Conservation (phyloP, 78 protist species). For the Dictyostelium intermedium region DNA sequence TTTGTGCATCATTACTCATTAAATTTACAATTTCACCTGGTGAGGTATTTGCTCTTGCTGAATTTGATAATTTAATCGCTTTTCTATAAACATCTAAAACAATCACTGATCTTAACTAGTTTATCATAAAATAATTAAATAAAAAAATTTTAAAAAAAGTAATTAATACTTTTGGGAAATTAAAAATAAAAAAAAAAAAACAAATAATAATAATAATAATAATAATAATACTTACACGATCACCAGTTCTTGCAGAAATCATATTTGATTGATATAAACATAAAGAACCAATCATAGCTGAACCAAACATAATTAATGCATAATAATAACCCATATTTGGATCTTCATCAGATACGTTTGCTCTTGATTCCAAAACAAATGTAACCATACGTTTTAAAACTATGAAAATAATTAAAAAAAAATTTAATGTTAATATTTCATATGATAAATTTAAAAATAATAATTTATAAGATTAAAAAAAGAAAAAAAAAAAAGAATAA, state of each 20-base stretch:
- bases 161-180: no score
- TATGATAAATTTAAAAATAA: no score
- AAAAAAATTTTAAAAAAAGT: neutral
- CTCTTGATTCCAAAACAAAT: neutral
- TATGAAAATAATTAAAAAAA: neutral
- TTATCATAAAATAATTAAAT: neutral
- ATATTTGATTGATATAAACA: constrained; percentile 72
- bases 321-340: constrained; percentile 75
- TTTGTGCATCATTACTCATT: constrained; percentile 90
- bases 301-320: constrained; percentile 51
- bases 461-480: no score
- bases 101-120: constrained; percentile 46
- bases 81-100: constrained; percentile 73
- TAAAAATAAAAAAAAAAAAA: neutral
- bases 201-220: neutral
- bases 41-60: constrained; percentile 51
- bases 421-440: no score
- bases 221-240: constrained; percentile 38
- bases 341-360: neutral
- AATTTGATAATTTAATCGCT: constrained; percentile 36
- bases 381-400: constrained; percentile 42
- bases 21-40: constrained; percentile 89
- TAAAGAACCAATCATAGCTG: constrained; percentile 71
- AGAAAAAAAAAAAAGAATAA: no score
- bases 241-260: constrained; percentile 77